Evolutionary conservation across 768 basidiomycete genomes (phyloP).

Genomic region (Mycena epipterygia): DNA sequence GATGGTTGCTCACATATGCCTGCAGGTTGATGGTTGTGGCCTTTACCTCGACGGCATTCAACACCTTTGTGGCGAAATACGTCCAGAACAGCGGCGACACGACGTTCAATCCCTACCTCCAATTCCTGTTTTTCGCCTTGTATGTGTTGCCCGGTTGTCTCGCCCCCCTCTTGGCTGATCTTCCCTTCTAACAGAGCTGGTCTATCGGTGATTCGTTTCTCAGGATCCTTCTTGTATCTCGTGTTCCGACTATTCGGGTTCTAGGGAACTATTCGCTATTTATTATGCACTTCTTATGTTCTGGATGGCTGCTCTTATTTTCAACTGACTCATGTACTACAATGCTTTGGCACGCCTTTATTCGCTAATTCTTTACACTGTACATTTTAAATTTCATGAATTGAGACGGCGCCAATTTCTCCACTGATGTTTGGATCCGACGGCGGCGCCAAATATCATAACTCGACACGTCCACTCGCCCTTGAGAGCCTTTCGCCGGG

Average conservation of each 20-base stretch:
- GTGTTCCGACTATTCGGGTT: constrained; percentile 79
- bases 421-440: not conserved
- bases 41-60: constrained; percentile 85
- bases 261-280: constrained; percentile 41
- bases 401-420: too few relatives aligned
- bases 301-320: not conserved
- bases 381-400: too few relatives aligned
- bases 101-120: constrained; percentile 91
- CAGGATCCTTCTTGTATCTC: constrained; percentile 84
- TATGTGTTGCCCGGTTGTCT: constrained; percentile 44
- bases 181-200: constrained; percentile 65
- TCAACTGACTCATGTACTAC: not conserved
- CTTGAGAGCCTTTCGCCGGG: constrained; percentile 28
- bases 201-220: constrained; percentile 84
- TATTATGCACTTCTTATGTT: constrained; percentile 19
- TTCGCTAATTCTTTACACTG: too few relatives aligned
- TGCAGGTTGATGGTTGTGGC: constrained; percentile 76
- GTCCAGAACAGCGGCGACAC: constrained; percentile 63
- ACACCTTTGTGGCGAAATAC: constrained; percentile 75
- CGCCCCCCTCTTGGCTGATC: not conserved
- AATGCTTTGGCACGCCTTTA: not conserved
- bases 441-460: constrained; percentile 5
- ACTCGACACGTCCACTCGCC: constrained; percentile 21
- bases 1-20: constrained; percentile 7
- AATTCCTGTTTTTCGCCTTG: constrained; percentile 80